Evolutionary conservation across 306 rosid genomes (phyloP), one percentile per base, ranked within the genome.

Genomic region (Betula pendula): DNA sequence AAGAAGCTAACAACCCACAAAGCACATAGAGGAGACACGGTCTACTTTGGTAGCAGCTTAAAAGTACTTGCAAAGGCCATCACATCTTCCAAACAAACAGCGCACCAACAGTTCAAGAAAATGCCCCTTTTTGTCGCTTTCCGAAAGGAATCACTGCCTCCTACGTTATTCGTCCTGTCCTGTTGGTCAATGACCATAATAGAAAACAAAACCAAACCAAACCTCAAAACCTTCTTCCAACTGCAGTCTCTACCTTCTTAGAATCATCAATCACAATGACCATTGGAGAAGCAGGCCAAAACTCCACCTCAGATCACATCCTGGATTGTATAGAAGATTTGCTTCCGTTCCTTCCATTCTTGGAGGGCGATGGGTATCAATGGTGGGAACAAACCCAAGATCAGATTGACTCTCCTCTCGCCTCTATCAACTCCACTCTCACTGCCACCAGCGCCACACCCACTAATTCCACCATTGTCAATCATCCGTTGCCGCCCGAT

Each of bases 291-390:
- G 68, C 84, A 42, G 81, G 67, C 59, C 87, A 91, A 79, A 87
- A 86, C 71, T 77, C 86, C 59, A 68, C 83, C 40, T 67, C 90
- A 49, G 98, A 92, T 84, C 94, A 91, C 56, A 81, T 85, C 81
- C 73, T 90, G 69, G 97, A 92, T 58, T 94, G 96, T 97, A 83
- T 91, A 38, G 93, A 87, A 81, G 96, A 88, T 33, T 89, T 95
- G 52, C 87, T 84, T 70, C 81, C 97, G 42, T 89, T 81, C 82
- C 87, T 89, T 48, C 90, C 97, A 38, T 82, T 96, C 27, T 94
- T 88, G 82, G 81, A 82, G 38, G 88, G 89, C 27, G 83, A 86
- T 33, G 87, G 85, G 71, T 86, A 79, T 69, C 86, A 72, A 0
- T 81, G 89, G 85, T 94, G 98, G 96, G 90, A 82, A 90, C 87